phyloP scores from a whole-genome alignment of 208 protist genomes.

The Wallacemonas sp. region DNA sequence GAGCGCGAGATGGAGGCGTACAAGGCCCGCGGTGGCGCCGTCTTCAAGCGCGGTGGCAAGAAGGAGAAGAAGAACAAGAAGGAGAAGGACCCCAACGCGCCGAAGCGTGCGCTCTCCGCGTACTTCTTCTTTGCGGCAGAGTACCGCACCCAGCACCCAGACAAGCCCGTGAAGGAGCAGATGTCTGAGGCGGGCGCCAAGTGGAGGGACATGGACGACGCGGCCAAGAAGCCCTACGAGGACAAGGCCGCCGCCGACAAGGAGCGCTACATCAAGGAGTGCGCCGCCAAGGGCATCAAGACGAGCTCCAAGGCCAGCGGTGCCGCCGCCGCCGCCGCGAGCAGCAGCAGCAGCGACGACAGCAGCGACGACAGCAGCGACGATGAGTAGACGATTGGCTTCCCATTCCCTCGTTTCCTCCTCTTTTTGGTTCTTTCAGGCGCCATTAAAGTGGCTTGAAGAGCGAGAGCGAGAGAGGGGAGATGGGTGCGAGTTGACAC shows the following conservation, averaged over 20 bases:
- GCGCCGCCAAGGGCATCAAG: conserved; percentile 25
- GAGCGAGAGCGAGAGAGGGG: too few species aligned
- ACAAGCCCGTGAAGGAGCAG: conserved; percentile 59
- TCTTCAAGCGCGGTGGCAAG: conserved; percentile 54
- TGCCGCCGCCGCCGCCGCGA: conserved; percentile 22
- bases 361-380: conserved; percentile 20
- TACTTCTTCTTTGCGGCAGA: conserved; percentile 84
- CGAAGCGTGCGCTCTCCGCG: conserved; percentile 75
- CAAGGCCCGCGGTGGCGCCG: conserved; percentile 52
- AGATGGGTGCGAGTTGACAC: too few species aligned
- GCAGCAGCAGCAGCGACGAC: conserved; percentile 18
- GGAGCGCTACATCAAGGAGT: conserved; percentile 76
- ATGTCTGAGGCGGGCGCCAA: conserved; percentile 61
- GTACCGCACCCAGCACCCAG: conserved; percentile 64
- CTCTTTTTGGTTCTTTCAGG: conserved; percentile 5
- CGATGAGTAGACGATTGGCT: conserved; percentile 14
- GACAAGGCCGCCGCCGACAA: conserved; percentile 79
- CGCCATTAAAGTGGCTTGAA: too few species aligned
- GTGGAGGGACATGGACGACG: conserved; percentile 68
- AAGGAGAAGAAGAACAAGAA: conserved; percentile 62
- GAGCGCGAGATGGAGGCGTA: conserved; percentile 78
- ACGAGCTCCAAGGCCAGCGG: conserved; percentile 13
- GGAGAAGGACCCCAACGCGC: conserved; percentile 79
- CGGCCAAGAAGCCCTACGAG: conserved; percentile 81
- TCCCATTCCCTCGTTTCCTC: not conserved